Evolutionary conservation across 1,139 yeast species (phyloP).

Genomic region (Debaryomyces sp.): DNA sequence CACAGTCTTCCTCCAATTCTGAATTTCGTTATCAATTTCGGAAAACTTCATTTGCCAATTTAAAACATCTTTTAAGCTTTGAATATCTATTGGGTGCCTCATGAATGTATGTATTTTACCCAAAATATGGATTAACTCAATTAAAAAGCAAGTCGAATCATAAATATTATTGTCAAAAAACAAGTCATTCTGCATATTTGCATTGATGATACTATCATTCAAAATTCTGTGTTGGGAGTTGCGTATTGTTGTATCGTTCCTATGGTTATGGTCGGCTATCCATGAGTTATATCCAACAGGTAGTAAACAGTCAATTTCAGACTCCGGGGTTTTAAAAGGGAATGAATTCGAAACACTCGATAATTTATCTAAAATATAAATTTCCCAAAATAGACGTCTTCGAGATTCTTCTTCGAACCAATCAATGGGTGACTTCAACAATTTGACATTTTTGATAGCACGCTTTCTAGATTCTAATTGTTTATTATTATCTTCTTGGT

Average conservation of each 20-base stretch:
- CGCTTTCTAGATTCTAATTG: constrained; percentile 1
- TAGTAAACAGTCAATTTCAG: constrained; percentile 3
- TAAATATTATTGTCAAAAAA: constrained; percentile 4
- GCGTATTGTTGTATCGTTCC: not conserved
- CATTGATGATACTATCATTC: not conserved
- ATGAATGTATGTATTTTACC: constrained; percentile 19
- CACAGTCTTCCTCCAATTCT: constrained; percentile 14
- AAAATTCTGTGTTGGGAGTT: not conserved
- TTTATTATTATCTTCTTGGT: not conserved
- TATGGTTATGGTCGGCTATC: not conserved
- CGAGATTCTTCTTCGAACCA: constrained; percentile 27
- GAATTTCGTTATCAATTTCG: constrained; percentile 15
- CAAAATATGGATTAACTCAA: constrained; percentile 17
- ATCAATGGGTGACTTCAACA: constrained; percentile 12
- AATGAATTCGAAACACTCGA: constrained; percentile 6
- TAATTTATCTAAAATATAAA: constrained; percentile 23
- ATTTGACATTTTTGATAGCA: constrained; percentile 15
- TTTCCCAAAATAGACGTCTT: constrained; percentile 30
- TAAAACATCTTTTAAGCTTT: constrained; percentile 5
- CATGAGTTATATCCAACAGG: not conserved
- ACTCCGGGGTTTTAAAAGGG: constrained; percentile 2
- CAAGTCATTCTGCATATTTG: not conserved
- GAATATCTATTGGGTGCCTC: constrained; percentile 13
- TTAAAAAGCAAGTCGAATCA: constrained; percentile 19
- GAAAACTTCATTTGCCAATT: constrained; percentile 14